Base-by-base conservation (phyloP, 768 basidiomycete genomes). In the Harrya chromipes region DNA sequence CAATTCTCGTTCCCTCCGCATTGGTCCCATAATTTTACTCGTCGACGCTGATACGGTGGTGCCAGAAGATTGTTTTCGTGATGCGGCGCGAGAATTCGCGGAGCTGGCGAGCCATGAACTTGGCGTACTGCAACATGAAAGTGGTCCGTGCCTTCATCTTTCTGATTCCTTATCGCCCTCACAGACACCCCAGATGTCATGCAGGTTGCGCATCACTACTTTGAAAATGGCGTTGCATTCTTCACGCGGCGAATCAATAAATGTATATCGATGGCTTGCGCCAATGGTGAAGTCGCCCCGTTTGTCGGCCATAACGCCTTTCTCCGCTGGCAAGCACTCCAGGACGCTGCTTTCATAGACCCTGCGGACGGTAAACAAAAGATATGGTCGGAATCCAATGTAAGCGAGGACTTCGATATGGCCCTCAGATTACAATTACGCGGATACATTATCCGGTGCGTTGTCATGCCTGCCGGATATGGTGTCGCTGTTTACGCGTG, bases 271-370 rank as follows among this genome's bases (percentile, higher is more conserved):
- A 82, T 90, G 77, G 80, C 82, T 14, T 83, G 82, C 58, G 85
- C 88, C 2, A 90, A 90, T 54, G 88, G 88, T 26, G 87, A 90
- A 62, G 80, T 89, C 1, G 65, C 65, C 6, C 88, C 89, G 2
- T 90, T 90, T 58, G 89, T 91, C 47, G 89, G 89, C 4, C 89
- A 92, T 66, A 90, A 92, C 53, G 90, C 90, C 6, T 95, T 94
- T 68, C 74, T 94, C 41, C 82, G 91, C 17, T 94, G 92, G 92
- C 81, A 82, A 3, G 92, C 92, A 2, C 72, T 94, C 20, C 92
- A 94, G 65, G 92, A 94, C 52, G 88, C 89, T 1, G 80, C 87
- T 17, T 87, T 87, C 50, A 63, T 84, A 39, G 88, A 93, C 60
- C 45, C 56, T 29, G 37, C 35, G 19, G 58, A 62, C 13, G 70